Evolutionary conservation across 169 alveolate genomes (phyloP), one percentile per base, ranked within the genome.

Genomic region (Toxoplasma gondii): DNA sequence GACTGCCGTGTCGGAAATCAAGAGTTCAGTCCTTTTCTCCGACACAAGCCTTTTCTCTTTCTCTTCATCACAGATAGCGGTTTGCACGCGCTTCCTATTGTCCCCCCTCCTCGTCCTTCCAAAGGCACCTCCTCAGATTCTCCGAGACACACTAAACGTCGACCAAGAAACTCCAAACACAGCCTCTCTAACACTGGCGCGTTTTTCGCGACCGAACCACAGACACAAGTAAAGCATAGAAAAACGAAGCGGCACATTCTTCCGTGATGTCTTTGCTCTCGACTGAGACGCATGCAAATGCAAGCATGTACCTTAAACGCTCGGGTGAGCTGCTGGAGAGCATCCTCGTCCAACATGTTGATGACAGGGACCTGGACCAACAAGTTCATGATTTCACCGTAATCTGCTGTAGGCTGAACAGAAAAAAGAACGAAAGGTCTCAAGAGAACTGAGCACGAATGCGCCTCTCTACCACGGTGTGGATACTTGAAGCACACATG

Each of bases 331-430:
- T 39, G 88, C 29, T 69, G 67, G 53, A 92, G 81, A 34, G 64
- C 80, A n/a, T 64, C 88, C 58, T 53, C 78, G 24, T 69, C 53
- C 70, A 92, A 92, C 86, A 92, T 43, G 78, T 92, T 92, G 81
- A 92, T 92, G 83, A 92, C 95, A 17, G 91, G 95, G 39, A 92
- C 95, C 22, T 91, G 83, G 27, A 91, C 81, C 29, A 92, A 92
- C 70, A 92, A 92, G 22, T 92, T 86, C 36, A 86, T 70, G 88
- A 92, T 91, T 38, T 41, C 44, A 10, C 29, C 86, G 31, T 17
- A 78, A 45, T 78, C 86, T n/a, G n/a, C 39, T 17, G 39, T 38
- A 10, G 39, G 86, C 86, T 78, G 44, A 78, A 16, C 9, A 78
- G 43, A n/a, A 19, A 38, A 78, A 64, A 27, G 22, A 27, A 64